Evolutionary conservation across 139 green algal species (phyloP).

Genomic region (Spirogloea muscicola): DNA sequence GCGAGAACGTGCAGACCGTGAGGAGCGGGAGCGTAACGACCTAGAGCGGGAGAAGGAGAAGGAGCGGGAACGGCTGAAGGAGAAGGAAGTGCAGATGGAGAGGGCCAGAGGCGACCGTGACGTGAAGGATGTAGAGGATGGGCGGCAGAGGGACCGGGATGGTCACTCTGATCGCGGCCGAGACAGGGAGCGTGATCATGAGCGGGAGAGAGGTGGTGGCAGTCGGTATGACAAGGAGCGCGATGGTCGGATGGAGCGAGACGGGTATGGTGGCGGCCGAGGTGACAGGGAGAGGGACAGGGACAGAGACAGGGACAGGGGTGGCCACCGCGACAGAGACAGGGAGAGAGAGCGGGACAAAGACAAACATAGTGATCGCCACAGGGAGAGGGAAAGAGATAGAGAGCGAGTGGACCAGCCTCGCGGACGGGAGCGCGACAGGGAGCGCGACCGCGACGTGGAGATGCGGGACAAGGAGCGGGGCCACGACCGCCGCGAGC

Average conservation of each 20-base stretch:
- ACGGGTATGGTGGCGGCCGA: not conserved
- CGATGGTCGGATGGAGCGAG: slow-evolving; percentile 19
- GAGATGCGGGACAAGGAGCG: too few species aligned
- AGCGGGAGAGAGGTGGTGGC: slow-evolving; percentile 24
- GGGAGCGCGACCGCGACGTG: not conserved
- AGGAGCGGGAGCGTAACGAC: slow-evolving; percentile 16
- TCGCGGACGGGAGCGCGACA: slow-evolving; percentile 9
- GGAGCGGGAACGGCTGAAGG: slow-evolving; percentile 25
- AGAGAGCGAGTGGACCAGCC: too few species aligned
- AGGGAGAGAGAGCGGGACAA: not conserved
- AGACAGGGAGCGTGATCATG: slow-evolving; percentile 27
- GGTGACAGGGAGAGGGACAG: slow-evolving; percentile 22
- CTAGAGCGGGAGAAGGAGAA: slow-evolving; percentile 9
- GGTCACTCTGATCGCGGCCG: slow-evolving; percentile 11
- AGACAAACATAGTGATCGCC: not conserved
- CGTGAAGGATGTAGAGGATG: slow-evolving; percentile 22
- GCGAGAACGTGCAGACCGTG: slow-evolving; percentile 13
- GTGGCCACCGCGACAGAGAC: not conserved
- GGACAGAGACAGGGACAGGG: slow-evolving; percentile 25
- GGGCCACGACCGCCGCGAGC: not conserved
- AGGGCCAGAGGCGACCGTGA: not conserved
- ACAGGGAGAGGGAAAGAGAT: slow-evolving; percentile 20
- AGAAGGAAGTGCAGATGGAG: not conserved
- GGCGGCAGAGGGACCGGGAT: slow-evolving; percentile 15
- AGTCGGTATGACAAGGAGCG: slow-evolving; percentile 7